Evolutionary conservation across 176 grass and related monocot genomes (phyloP).

Genomic region (Lolium rigidum): DNA sequence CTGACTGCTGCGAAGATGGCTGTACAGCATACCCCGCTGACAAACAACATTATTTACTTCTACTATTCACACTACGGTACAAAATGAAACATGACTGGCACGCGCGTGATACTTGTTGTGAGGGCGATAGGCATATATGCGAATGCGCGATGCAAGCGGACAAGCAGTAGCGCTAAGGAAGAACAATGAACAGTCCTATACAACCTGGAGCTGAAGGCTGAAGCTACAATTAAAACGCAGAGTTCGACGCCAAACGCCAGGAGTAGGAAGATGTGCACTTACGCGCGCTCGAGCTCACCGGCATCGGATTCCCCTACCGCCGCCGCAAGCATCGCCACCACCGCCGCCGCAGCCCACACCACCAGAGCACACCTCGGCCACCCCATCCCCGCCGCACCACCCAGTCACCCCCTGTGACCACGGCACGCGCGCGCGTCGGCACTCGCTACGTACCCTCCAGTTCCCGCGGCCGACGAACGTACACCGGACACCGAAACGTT

Average conservation of each 20-base stretch:
- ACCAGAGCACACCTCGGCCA: neutral
- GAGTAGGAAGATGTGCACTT: neutral
- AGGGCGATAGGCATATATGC: no score
- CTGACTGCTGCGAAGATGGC: neutral
- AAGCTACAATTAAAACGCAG: neutral
- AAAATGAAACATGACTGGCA: no score
- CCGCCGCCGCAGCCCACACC: neutral
- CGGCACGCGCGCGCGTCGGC: neutral
- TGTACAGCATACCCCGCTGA: neutral
- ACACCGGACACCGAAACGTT: neutral
- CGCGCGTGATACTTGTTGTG: no score
- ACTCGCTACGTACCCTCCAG: neutral
- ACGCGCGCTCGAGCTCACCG: neutral
- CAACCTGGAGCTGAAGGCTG: neutral
- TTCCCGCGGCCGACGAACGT: neutral
- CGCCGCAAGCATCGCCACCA: constrained; percentile 11
- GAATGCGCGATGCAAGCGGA: no score
- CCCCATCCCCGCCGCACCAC: neutral
- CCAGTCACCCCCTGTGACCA: neutral
- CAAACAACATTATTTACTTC: neutral
- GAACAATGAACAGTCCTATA: no score
- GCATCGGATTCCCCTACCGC: constrained; percentile 7
- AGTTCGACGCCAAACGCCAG: neutral
- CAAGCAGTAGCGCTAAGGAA: no score
- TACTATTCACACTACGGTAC: neutral